Evolutionary conservation across 441 rosid genomes (phyloP), one percentile per base, ranked within the genome.

Genomic region (Isatis lusitanica): DNA sequence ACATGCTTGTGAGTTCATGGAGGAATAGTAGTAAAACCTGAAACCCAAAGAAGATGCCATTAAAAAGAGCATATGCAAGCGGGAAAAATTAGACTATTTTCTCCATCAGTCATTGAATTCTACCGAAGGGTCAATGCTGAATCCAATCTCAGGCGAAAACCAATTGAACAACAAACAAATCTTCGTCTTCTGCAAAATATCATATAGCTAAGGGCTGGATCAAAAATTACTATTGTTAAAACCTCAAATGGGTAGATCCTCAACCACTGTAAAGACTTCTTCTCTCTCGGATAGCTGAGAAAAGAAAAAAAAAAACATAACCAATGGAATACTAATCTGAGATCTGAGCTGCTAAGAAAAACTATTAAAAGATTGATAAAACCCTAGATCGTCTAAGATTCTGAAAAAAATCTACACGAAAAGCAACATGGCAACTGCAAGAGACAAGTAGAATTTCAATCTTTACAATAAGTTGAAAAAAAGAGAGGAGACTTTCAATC

Each of bases 1-100:
- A 92, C 97, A 94, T 90, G 88, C 87, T 85, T 12, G 91, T 94
- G 56, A 92, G 91, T 70, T 94, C 98, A 74, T 86, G 92, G 4
- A 90, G 91, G 78, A 92, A 94, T 5, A 87, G 95, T 71, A 92
- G 75, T 63, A 79, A 78, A 74, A 88, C 97, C 98, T 94, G 50
- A 39, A 21, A 11, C 10, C 64, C 40, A 73, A 58, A 42, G 8
- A 5, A 33, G 52, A 57, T 13, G 28, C 51, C 15, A 51, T 42
- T 0, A 52, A 47, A 9, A 63, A 74, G 9, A 16, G 11, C 31
- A 35, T 57, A 18, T 11, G 28, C 63, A 63, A 28, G 44, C 24
- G 11, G 5, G 7, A 52, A 73, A 55, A 10, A 11, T 2, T 16
- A 12, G 13, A 1, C 40, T 26, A 26, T 6, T 60, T 35, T 7